Base-by-base conservation (phyloP, 2,329 filamentous ascomycete species). In the Hypoxylon sp. region DNA sequence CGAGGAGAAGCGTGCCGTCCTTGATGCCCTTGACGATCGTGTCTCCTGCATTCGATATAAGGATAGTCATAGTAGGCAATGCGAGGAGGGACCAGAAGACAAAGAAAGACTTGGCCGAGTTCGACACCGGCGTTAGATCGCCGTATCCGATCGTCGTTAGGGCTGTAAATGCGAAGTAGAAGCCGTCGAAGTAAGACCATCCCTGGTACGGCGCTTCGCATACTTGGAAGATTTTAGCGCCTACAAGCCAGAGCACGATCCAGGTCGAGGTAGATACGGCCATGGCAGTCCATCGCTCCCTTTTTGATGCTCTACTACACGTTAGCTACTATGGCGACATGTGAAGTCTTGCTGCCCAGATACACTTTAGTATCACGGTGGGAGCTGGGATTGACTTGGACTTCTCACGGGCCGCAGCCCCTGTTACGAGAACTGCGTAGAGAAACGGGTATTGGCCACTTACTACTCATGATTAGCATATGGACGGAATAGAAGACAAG, bases 21-120 rank as follows among this genome's bases (percentile, higher is more conserved):
- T 83, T 81, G 58, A 90, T 78, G 3, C 80, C 78, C 71, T 87
- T 88, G 47, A 97, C 90, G 19, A 97, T 86, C 0, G 94, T 97
- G 73, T 96, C 91, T 23, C 91, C 92, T 63, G 96, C 91, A 70
- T 94, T 91, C 9, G 89, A 91, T 68, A 96, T 91, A 11, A 97
- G 85, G 16, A 97, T 90, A 0, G 94, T 97, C 86, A 94, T 94
- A 1, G 92, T 94, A 0, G 94, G 94, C 2, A 97, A 84, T 0
- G 94, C 93, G 25, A 97, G 85, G 1, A 97, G 78, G 12, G 90
- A 92, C 94, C 94, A 97, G 60, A 97, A 90, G n/a, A 97, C 92
- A 73, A 97, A 97, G 76, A 97, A 97, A 0, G 92, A 88, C 58
- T 92, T 90, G 1, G 92, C 93, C 0, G 89, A 85, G 68, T 94